Base-by-base conservation (phyloP, 2,329 filamentous ascomycete species). In the Nigrospora oryzae region DNA sequence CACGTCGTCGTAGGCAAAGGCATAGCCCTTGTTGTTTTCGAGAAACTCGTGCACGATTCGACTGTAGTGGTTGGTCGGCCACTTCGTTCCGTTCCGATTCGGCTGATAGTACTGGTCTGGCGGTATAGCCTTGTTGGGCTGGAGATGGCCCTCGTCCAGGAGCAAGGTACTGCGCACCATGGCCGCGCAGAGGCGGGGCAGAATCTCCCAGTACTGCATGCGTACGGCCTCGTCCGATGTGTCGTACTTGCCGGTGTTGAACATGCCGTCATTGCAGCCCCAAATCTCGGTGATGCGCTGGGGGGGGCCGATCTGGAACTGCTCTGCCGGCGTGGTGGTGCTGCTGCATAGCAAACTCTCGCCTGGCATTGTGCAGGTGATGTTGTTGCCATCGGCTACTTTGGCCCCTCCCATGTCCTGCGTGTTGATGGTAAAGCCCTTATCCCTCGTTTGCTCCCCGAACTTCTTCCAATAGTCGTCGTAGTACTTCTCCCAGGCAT, bases 1-100 rank as follows among this genome's bases (percentile, higher is more conserved):
- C 14, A 86, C 81, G 56, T 86, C 82, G 53, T 86, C 82, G 51
- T 84, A 86, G 0, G 82, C 71, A 55, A 84, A 86, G 0, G 78
- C 75, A 55, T 86, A 86, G 0, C 82, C 82, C 38, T 69, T 65
- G 1, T 73, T 72, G 56, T 84, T 79, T 3, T 71, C 56, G 61
- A 83, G 78, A 40, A 76, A 69, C 34, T 70, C 60, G 59, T 85
- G 82, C 2, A 85, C 69, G 31, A 84, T 66, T 5, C 77, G 67
- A 23, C 75, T 66, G 55, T 83, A 85, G 56, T 83, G 79, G 53
- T 63, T 69, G 10, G 70, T 73, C 1, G 70, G 66, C 36, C 12
- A 13, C 5, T 38, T 8, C 14, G 17, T 38, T 5, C 15, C 36
- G 14, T 38, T 16, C 10, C 10, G 5, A 28, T 28, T 28, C 5